These are phyloP conservation scores for Lentinula boryana DNA, from an alignment of 768 basidiomycete species.

Conservation along the genomic window DNA sequence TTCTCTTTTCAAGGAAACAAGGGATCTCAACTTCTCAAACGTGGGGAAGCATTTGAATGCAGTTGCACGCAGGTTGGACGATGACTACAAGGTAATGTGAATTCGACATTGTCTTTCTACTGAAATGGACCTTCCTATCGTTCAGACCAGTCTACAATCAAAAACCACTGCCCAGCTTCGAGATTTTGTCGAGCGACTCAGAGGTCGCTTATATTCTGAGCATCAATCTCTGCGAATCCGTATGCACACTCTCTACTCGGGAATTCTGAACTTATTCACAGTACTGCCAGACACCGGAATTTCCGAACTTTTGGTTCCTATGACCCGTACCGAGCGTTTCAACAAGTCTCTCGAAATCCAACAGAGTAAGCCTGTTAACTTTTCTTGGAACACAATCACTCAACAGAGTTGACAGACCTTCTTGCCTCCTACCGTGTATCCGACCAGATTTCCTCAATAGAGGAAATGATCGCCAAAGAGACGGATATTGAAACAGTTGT, in stretches of 20 bases:
- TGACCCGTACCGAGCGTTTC: conserved; percentile 83
- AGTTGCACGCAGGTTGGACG: conserved; percentile 80
- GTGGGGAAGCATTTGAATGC: conserved; percentile 78
- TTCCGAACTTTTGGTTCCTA: conserved; percentile 84
- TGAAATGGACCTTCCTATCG: neutral
- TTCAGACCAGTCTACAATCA: conserved; percentile 74
- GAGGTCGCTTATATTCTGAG: conserved; percentile 83
- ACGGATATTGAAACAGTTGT: conserved; percentile 75
- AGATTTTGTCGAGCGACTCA: conserved; percentile 90
- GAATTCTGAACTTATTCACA: neutral
- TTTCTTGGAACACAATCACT: neutral
- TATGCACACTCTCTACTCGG: conserved; percentile 35
- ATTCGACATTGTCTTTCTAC: too few relatives aligned
- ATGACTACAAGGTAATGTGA: conserved; percentile 75
- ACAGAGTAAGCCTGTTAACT: conserved; percentile 58
- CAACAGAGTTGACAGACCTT: conserved; percentile 52
- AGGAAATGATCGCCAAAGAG: conserved; percentile 85
- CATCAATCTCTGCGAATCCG: conserved; percentile 86
- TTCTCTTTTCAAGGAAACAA: conserved; percentile 72
- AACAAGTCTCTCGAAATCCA: conserved; percentile 92
- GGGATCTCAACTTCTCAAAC: conserved; percentile 89
- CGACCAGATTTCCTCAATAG: conserved; percentile 78
- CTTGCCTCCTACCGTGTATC: conserved; percentile 85
- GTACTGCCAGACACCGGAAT: conserved; percentile 73
- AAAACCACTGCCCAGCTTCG: conserved; percentile 89